Percentiles rank a stretch among this genome's conserved stretches.
These are phyloP conservation scores for Colletotrichum sp. DNA, from an alignment of 2,329 filamentous ascomycete species.

Conservation along the genomic window DNA sequence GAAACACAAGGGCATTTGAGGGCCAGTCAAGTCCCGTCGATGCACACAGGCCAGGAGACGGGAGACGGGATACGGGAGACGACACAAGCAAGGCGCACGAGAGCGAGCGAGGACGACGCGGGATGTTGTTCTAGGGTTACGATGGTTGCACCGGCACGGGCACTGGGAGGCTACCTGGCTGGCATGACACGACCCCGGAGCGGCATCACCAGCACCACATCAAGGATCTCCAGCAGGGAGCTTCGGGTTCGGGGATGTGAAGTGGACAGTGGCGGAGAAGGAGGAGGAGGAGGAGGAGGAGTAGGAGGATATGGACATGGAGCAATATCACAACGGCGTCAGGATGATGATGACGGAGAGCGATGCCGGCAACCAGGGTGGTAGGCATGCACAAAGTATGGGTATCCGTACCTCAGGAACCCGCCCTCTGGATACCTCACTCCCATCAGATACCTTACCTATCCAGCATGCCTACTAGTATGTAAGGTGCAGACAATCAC, in stretches of 20 bases:
- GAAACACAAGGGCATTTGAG: background rate
- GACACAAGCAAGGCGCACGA: background rate
- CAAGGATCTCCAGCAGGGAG: background rate
- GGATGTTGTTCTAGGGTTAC: background rate
- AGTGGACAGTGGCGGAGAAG: background rate
- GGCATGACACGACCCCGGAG: background rate
- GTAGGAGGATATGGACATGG: background rate
- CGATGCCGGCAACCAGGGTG: background rate
- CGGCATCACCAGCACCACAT: background rate
- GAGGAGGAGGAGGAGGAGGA: background rate
- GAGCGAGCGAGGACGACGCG: background rate
- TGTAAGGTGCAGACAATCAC: background rate
- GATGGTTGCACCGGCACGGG: conserved; percentile 8
- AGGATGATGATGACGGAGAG: background rate
- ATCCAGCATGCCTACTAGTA: background rate
- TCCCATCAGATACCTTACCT: background rate
- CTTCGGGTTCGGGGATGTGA: background rate
- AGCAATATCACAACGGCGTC: background rate
- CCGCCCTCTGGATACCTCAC: background rate
- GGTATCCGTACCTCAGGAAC: background rate
- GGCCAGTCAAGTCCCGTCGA: background rate
- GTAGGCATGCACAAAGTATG: background rate
- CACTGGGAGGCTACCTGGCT: background rate
- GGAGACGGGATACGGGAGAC: background rate
- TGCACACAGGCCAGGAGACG: background rate